Conservation (phyloP, 495 filamentous ascomycete genomes). For the Penicillium verhagenii region DNA sequence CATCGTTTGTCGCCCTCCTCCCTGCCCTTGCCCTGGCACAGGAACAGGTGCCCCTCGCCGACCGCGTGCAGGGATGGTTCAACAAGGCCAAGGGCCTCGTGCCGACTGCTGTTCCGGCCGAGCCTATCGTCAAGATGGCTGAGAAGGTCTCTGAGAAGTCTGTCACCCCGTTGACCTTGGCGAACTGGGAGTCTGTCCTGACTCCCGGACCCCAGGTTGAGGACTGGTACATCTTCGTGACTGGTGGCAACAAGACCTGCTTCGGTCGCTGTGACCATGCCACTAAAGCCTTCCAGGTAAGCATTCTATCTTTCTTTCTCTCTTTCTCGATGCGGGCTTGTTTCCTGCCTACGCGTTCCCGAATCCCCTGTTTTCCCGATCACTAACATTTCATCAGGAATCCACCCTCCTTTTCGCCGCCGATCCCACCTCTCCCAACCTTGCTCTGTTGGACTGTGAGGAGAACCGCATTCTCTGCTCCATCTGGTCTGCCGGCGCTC, state of each 20-base stretch:
- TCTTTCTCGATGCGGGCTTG: too few relatives aligned
- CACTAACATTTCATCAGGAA: constrained; percentile 44
- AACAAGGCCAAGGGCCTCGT: constrained; percentile 60
- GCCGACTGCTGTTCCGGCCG: constrained; percentile 50
- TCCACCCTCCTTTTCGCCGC: constrained; percentile 65
- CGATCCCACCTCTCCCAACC: constrained; percentile 63
- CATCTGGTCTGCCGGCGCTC: constrained; percentile 70
- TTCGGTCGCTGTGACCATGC: constrained; percentile 59
- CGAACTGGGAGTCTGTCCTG: constrained; percentile 72
- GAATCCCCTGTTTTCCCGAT: neutral
- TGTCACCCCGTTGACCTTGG: constrained; percentile 60
- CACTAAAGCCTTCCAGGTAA: constrained; percentile 57
- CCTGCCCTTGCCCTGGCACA: constrained; percentile 70
- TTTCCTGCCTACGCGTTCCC: neutral
- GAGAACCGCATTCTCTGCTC: constrained; percentile 76
- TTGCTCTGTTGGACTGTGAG: constrained; percentile 79
- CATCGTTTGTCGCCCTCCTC: constrained; percentile 59
- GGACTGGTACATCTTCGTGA: constrained; percentile 80
- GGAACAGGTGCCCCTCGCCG: constrained; percentile 69
- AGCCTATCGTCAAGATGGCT: constrained; percentile 50
- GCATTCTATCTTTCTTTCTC: neutral
- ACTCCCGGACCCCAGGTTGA: constrained; percentile 61
- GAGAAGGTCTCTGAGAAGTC: constrained; percentile 55
- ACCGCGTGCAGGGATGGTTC: constrained; percentile 65
- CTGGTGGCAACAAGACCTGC: constrained; percentile 87